phyloP scores from a whole-genome alignment of 106 monocot species.

The Gastrodia elata region DNA sequence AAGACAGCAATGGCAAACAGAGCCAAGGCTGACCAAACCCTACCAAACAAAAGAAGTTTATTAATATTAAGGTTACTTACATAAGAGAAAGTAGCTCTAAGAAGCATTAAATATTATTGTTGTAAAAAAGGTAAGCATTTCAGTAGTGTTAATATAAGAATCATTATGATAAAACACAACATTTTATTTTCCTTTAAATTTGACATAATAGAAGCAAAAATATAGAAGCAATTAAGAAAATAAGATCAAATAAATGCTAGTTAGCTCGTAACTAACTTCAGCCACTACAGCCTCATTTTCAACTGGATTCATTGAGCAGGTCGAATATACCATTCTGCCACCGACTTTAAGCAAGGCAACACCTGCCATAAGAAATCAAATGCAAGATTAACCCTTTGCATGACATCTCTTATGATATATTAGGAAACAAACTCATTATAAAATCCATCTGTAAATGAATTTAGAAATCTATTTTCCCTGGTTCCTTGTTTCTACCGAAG shows the following conservation, averaged over 20 bases:
- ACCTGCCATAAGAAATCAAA: conserved; percentile 40
- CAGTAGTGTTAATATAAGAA: neutral
- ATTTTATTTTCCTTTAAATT: neutral
- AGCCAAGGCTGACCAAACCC: neutral
- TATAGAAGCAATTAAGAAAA: neutral
- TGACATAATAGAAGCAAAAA: neutral
- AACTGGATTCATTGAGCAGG: conserved; percentile 98
- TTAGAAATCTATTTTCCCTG: neutral
- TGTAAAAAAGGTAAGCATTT: neutral
- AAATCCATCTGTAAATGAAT: neutral
- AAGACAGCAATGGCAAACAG: neutral
- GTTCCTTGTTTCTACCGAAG: neutral
- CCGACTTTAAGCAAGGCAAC: conserved; percentile 84
- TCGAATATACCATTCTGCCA: conserved; percentile 97
- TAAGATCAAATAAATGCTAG: neutral
- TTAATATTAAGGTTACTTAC: neutral
- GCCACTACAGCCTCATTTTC: conserved; percentile 98
- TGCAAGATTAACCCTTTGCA: neutral
- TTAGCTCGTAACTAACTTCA: conserved; percentile 37
- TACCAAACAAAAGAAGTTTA: neutral
- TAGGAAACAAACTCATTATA: neutral
- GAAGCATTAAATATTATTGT: neutral
- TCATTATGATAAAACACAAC: neutral
- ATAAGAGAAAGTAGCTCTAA: neutral
- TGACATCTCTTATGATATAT: neutral